Conservation (phyloP, 2,329 filamentous ascomycete species). For the Penicillium sp. region DNA sequence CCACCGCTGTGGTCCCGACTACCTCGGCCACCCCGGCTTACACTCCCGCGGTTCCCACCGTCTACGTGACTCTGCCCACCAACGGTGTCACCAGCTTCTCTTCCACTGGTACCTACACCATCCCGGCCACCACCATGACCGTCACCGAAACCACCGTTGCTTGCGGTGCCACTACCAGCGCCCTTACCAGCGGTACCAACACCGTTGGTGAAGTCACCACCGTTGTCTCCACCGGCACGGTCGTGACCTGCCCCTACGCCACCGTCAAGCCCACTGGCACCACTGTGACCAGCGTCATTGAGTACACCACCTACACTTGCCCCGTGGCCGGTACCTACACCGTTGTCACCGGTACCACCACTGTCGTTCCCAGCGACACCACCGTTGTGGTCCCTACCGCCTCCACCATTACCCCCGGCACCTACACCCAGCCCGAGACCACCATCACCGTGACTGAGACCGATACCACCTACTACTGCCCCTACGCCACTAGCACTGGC, state of each 20-base stretch:
- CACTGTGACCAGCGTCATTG: constrained; percentile 65
- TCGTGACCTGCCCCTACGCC: constrained; percentile 68
- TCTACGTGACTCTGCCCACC: constrained; percentile 43
- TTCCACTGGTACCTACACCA: constrained; percentile 71
- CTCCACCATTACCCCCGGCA: constrained; percentile 65
- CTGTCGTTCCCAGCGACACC: constrained; percentile 53
- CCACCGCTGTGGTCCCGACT: constrained; percentile 17
- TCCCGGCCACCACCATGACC: constrained; percentile 70
- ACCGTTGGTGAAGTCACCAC: constrained; percentile 73
- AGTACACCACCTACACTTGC: constrained; percentile 71
- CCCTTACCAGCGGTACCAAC: constrained; percentile 63
- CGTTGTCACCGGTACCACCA: constrained; percentile 64
- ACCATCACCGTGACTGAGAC: constrained; percentile 69
- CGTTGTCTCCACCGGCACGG: constrained; percentile 64
- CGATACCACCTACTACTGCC: constrained; percentile 68
- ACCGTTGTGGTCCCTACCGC: constrained; percentile 64
- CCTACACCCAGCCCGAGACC: constrained; percentile 68
- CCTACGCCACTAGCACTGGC: constrained; percentile 54
- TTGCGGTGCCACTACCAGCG: constrained; percentile 62
- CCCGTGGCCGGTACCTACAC: constrained; percentile 73
- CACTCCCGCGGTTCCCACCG: constrained; percentile 12
- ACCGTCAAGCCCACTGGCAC: constrained; percentile 59
- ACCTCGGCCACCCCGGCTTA: constrained; percentile 9
- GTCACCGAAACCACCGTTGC: constrained; percentile 67
- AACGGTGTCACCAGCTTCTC: constrained; percentile 55